These are phyloP conservation scores for Venturia effusa DNA, from an alignment of 2,329 filamentous ascomycete species.

Conservation along the genomic window DNA sequence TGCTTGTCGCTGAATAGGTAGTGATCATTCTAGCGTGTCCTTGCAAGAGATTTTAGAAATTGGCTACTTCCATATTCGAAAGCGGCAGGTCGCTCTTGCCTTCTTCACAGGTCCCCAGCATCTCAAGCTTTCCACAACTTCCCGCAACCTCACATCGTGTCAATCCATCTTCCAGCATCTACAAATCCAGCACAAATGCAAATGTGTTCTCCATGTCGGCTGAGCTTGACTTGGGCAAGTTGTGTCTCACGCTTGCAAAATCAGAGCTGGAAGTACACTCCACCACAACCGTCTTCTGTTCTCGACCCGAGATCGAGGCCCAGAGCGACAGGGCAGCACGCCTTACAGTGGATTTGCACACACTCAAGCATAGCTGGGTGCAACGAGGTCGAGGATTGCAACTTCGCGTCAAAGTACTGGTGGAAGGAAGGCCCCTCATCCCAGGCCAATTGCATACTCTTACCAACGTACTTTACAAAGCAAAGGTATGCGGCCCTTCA, in stretches of 20 bases:
- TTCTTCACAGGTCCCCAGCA: background rate
- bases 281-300: background rate
- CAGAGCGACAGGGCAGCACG: no score
- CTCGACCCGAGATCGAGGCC: background rate
- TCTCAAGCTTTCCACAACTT: background rate
- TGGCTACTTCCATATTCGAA: background rate
- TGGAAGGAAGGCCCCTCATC: slow-evolving; percentile 19
- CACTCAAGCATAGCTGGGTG: slow-evolving; percentile 19
- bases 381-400: slow-evolving; percentile 22
- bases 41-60: no score
- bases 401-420: slow-evolving; percentile 19
- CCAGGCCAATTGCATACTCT: slow-evolving; percentile 17
- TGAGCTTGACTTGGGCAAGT: slow-evolving; percentile 12
- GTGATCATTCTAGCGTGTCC: background rate
- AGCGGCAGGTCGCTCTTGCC: background rate
- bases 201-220: slow-evolving; percentile 11
- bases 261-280: slow-evolving; percentile 14
- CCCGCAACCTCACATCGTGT: background rate
- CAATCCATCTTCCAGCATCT: background rate
- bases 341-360: background rate
- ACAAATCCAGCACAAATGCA: background rate
- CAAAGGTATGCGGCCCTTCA: slow-evolving; percentile 18
- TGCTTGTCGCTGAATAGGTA: background rate
- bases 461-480: slow-evolving; percentile 18
- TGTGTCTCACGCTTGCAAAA: slow-evolving; percentile 13